Evolutionary conservation across 495 filamentous ascomycete species (phyloP).

Genomic region (Pseudoneurospora amorphoporcata): DNA sequence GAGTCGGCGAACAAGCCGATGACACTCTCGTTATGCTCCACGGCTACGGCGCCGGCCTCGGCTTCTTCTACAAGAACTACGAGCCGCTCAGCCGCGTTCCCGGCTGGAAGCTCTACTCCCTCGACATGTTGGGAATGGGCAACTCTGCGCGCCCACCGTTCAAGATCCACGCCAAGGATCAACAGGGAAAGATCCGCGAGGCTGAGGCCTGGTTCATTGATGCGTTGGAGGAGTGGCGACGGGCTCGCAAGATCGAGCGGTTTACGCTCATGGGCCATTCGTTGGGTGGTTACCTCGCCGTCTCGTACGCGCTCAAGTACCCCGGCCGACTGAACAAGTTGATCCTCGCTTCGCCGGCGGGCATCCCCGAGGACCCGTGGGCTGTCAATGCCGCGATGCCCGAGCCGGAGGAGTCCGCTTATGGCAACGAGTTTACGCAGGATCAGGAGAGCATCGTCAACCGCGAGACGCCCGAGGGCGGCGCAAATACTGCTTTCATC

Average conservation of each 20-base stretch:
- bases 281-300: slow-evolving; percentile 86
- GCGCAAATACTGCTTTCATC: slow-evolving; percentile 10
- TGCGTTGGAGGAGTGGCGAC: slow-evolving; percentile 90
- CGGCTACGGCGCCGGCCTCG: slow-evolving; percentile 89
- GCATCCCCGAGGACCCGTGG: slow-evolving; percentile 90
- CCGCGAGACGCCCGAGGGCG: slow-evolving; percentile 6
- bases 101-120: slow-evolving; percentile 83
- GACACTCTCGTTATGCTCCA: slow-evolving; percentile 92
- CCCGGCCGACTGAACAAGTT: slow-evolving; percentile 90
- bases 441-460: slow-evolving; percentile 53
- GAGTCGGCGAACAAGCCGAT: slow-evolving; percentile 66
- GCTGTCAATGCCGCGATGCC: slow-evolving; percentile 75
- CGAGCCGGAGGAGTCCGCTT: slow-evolving; percentile 56
- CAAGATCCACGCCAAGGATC: slow-evolving; percentile 69
- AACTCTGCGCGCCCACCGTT: slow-evolving; percentile 78
- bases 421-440: slow-evolving; percentile 64
- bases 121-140: slow-evolving; percentile 93
- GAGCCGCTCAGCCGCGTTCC: slow-evolving; percentile 65
- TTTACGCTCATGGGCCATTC: slow-evolving; percentile 92
- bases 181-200: slow-evolving; percentile 72
- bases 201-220: slow-evolving; percentile 96
- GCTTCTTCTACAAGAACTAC: slow-evolving; percentile 97
- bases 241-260: slow-evolving; percentile 75
- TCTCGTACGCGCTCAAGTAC: slow-evolving; percentile 93
- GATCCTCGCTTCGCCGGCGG: slow-evolving; percentile 86